Base-by-base conservation (phyloP, 208 protist genomes). In the Porcisia hertigi region DNA sequence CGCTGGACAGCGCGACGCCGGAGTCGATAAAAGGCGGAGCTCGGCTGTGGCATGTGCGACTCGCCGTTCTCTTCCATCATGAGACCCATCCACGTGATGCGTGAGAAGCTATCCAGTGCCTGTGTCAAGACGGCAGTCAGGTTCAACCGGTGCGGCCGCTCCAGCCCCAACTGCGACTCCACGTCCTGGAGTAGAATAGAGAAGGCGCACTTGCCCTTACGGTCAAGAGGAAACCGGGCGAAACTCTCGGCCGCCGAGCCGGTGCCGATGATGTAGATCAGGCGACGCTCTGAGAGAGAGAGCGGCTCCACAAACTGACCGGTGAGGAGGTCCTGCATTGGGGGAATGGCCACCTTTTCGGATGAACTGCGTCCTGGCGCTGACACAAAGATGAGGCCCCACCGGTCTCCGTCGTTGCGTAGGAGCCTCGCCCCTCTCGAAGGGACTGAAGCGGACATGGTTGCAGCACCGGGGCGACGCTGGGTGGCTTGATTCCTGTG, bases 271-370 rank as follows among this genome's bases (percentile, higher is more conserved):
- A 97, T 92, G 82, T 97, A 97, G 67, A 97, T 86, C 18, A 95
- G 87, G 66, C 86, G 80, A 58, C 81, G 85, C 69, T 89, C 88
- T 25, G 88, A 88, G 64, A 97, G 84, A 23, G 87, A 82, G 52
- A 97, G 80, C 60, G 93, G 91, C 76, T 97, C 89, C 36, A 97
- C 87, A 75, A 97, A 97, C 78, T 97, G 88, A 2, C 93, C 91
- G 5, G 90, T 96, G 9, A 97, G 82, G 3, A 97, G 81, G 55
- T 97, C 90, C 75, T 97, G 93, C 91, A 97, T 96, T 7, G 91
- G 93, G 41, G 93, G 93, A 18, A 87, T 85, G 11, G 82, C 93
- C 36, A 64, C 82, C 53, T 70, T 78, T 43, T 83, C 83, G 9
- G 71, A 72, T 20, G 78, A 73, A 58, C 78, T 87, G n/a, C 76